Conservation (phyloP, 306 rosid species). For the Medicago truncatula region MtrunA17r5.0-ANR NC_053049.1:22723001-22723500, state of each 20-base stretch:
- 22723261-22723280: background rate
- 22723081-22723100: background rate
- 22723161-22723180: conserved; percentile 11
- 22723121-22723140: conserved; percentile 3
- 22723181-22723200: background rate
- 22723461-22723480: background rate
- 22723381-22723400: no score
- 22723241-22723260: background rate
- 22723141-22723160: background rate
- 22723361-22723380: background rate
- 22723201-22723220: conserved; percentile 1
- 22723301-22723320: conserved; percentile 2
- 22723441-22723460: background rate
- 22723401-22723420: background rate
- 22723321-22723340: background rate
- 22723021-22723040: background rate
- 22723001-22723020: background rate
- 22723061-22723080: background rate
- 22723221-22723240: background rate
- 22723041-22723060: background rate
- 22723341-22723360: conserved; percentile 4
- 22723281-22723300: background rate
- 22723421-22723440: background rate
- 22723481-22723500: background rate
- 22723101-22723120: conserved; percentile 1